Evolutionary conservation across 176 grass and related monocot species (phyloP), one percentile per base, ranked within the genome.

Genomic region (Rhipidocladum racemiflorum): DNA sequence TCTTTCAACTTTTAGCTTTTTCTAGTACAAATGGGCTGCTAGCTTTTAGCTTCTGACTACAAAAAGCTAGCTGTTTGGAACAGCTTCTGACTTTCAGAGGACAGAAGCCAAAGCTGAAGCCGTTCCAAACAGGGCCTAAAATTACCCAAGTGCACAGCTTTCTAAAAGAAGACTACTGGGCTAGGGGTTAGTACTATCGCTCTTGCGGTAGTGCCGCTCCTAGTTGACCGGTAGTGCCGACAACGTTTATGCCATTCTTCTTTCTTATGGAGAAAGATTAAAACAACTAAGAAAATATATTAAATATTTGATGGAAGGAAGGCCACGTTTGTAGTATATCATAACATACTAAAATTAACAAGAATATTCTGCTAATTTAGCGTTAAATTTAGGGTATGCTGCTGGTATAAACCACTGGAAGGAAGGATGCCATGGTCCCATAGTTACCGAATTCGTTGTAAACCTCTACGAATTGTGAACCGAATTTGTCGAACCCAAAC

Each of bases 121-220:
- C n/a, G n/a, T n/a, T n/a, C n/a, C n/a, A n/a, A n/a, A n/a, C n/a
- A n/a, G n/a, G n/a, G n/a, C n/a, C n/a, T n/a, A n/a, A n/a, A n/a
- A n/a, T n/a, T n/a, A n/a, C n/a, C n/a, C n/a, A n/a, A n/a, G n/a
- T n/a, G n/a, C n/a, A n/a, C n/a, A n/a, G n/a, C n/a, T n/a, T n/a
- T n/a, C n/a, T n/a, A n/a, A n/a, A n/a, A n/a, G n/a, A n/a, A n/a
- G 1, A 1, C 2, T 1, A 2, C 30, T 1, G 30, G 1, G 2
- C 30, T 32, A 53, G 14, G 28, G 6, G 14, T 11, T 28, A 11
- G 12, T 11, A 4, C 5, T 4, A 12, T 76, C 43, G n/a, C 36
- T 61, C 43, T 14, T 61, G 38, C 44, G 23, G 28, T 36, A 29
- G 11, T 61, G 44, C 21, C 29, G 18, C 38, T 65, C 30, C 9